These are phyloP conservation scores for Solanum okadae DNA, from an alignment of 257 asterid genomes.

Conservation along the genomic window DNA sequence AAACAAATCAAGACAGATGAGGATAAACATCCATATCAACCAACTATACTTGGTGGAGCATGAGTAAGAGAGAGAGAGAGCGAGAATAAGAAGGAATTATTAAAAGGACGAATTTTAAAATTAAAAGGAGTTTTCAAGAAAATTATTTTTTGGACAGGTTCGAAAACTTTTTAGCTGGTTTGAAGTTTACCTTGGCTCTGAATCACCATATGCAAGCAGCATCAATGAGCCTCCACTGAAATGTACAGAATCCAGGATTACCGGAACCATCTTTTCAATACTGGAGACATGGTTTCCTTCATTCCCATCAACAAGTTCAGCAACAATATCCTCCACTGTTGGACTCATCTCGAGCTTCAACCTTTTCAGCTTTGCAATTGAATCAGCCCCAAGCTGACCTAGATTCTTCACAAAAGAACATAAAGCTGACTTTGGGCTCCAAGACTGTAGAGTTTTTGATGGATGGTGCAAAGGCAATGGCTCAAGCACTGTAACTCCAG, in stretches of 20 bases:
- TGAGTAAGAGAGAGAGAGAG: not conserved
- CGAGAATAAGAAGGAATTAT: not conserved
- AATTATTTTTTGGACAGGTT: not conserved
- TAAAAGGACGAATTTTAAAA: not conserved
- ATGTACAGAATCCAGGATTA: constrained; percentile 78
- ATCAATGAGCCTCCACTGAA: constrained; percentile 74
- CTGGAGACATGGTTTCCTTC: constrained; percentile 39
- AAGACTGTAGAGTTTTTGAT: constrained; percentile 18
- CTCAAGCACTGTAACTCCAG: constrained; percentile 18
- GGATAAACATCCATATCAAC: not conserved
- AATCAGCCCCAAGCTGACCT: constrained; percentile 35
- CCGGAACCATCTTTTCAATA: constrained; percentile 55
- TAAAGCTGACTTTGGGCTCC: constrained; percentile 25
- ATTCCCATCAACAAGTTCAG: constrained; percentile 57
- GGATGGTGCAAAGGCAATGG: constrained; percentile 27
- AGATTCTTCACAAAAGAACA: constrained; percentile 29
- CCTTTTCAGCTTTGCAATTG: constrained; percentile 39
- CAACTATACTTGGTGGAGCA: not conserved
- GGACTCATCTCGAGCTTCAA: constrained; percentile 58
- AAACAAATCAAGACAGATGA: not conserved
- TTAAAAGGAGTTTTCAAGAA: not conserved
- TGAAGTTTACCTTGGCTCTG: constrained; percentile 72
- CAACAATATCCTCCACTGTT: constrained; percentile 51
- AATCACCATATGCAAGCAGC: constrained; percentile 95
- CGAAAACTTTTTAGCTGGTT: not conserved